A percentile compares a stretch with the other conserved stretches of the same genome.
Conservation (phyloP, 1,139 yeast species). For the Yamadazyma dendronema region DNA sequence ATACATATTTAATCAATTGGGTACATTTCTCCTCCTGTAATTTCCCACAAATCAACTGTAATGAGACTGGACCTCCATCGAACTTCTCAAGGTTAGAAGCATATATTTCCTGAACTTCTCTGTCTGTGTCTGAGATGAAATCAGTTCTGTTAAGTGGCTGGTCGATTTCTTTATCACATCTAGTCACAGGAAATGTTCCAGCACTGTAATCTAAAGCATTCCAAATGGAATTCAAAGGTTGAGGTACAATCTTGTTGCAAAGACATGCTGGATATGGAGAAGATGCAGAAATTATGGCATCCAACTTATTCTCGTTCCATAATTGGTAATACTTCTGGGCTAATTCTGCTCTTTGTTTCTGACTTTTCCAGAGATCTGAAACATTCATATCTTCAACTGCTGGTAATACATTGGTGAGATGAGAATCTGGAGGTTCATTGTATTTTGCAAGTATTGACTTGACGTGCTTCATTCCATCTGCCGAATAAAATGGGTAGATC, state of each 20-base stretch:
- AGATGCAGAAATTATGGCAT: conserved; percentile 12
- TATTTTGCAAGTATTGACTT: conserved; percentile 10
- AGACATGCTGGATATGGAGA: conserved; percentile 14
- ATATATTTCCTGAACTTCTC: conserved; percentile 10
- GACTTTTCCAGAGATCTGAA: conserved; percentile 15
- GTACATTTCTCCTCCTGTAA: conserved; percentile 14
- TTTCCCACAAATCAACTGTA: conserved; percentile 13
- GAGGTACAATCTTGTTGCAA: conserved; percentile 12
- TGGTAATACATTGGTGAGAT: conserved; percentile 6
- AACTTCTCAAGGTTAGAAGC: conserved; percentile 9
- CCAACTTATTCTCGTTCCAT: conserved; percentile 11
- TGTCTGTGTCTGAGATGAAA: conserved; percentile 12
- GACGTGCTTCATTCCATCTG: conserved; percentile 15
- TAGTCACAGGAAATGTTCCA: conserved; percentile 15
- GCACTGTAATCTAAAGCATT: conserved; percentile 15
- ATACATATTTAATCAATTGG: conserved; percentile 7
- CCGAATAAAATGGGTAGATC: conserved; percentile 15
- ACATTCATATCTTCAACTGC: conserved; percentile 9
- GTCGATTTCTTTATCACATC: conserved; percentile 12
- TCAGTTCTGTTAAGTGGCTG: conserved; percentile 6
- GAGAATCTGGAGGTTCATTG: conserved; percentile 14
- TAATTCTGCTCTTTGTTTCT: conserved; percentile 8
- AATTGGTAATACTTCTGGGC: conserved; percentile 13
- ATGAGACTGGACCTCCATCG: conserved; percentile 14
- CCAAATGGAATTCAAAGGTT: conserved; percentile 15